These are phyloP conservation scores for Cercospora janseana DNA, from an alignment of 2,329 filamentous ascomycete species.

Conservation along the genomic window DNA sequence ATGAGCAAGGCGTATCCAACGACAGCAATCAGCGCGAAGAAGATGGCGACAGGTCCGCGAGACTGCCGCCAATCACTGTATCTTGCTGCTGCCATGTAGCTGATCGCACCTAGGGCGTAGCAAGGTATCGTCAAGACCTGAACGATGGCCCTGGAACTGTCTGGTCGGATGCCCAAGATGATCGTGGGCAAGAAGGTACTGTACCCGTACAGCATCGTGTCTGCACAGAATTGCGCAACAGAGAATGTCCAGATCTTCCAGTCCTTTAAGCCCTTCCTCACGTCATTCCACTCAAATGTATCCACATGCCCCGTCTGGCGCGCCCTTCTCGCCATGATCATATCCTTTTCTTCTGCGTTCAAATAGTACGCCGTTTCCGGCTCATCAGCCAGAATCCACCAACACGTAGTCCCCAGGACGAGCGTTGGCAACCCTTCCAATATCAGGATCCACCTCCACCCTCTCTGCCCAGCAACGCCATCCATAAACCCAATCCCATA, in stretches of 20 bases:
- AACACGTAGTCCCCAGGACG: slow-evolving; percentile 54
- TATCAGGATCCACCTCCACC: slow-evolving; percentile 72
- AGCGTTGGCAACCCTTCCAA: slow-evolving; percentile 57
- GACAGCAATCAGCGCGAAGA: slow-evolving; percentile 26
- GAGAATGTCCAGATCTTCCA: slow-evolving; percentile 75
- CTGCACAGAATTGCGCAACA: slow-evolving; percentile 63
- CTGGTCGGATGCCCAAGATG: slow-evolving; percentile 50
- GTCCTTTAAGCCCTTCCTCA: slow-evolving; percentile 64
- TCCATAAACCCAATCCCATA: slow-evolving; percentile 73
- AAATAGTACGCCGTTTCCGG: slow-evolving; percentile 64
- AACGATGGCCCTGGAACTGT: slow-evolving; percentile 50
- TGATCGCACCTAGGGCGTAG: slow-evolving; percentile 51
- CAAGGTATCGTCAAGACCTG: slow-evolving; percentile 58
- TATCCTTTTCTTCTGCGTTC: slow-evolving; percentile 55
- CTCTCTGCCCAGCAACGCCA: slow-evolving; percentile 60
- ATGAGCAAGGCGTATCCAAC: slow-evolving; percentile 30
- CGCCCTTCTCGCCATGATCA: slow-evolving; percentile 53
- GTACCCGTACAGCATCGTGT: slow-evolving; percentile 56
- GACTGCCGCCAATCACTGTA: slow-evolving; percentile 45
- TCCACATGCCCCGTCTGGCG: slow-evolving; percentile 47
- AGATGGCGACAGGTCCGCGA: slow-evolving; percentile 25
- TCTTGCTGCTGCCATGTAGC: slow-evolving; percentile 48
- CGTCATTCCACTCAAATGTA: slow-evolving; percentile 59
- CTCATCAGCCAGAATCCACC: slow-evolving; percentile 60
- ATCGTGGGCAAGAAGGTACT: slow-evolving; percentile 58